phyloP scores from a whole-genome alignment of 257 asterid genomes.

The Plantago major region DNA sequence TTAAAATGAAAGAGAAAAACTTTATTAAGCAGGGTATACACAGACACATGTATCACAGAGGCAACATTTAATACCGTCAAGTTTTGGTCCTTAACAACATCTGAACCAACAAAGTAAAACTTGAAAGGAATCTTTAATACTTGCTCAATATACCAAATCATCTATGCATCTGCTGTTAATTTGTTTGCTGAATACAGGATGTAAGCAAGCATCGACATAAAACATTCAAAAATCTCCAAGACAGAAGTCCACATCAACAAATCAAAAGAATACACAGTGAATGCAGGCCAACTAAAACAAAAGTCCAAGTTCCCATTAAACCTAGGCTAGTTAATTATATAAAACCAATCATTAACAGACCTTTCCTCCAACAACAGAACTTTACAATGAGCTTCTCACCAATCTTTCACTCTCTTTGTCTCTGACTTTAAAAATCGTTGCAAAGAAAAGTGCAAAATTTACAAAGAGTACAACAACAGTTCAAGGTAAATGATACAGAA shows the following conservation, averaged over 20 bases:
- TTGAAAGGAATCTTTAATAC: no score
- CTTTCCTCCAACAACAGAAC: conserved; percentile 98
- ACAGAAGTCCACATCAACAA: conserved; percentile 8
- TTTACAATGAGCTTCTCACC: conserved; percentile 67
- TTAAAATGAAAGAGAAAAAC: no score
- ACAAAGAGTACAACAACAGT: conserved; percentile 3
- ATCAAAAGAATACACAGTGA: conserved; percentile 6
- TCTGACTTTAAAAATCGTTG: conserved; percentile 44
- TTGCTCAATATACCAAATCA: no score
- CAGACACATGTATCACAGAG: no score
- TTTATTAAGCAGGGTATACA: no score
- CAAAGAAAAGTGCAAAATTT: conserved; percentile 12
- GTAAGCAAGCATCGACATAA: no score
- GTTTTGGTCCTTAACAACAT: no score
- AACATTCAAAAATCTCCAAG: background rate
- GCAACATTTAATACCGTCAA: no score
- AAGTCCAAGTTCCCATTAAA: background rate
- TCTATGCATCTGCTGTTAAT: no score
- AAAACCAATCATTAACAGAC: conserved; percentile 40
- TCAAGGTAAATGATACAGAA: conserved; percentile 14
- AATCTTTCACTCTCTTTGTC: conserved; percentile 41
- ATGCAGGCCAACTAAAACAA: conserved; percentile 12
- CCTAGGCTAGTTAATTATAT: background rate
- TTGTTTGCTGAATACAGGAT: no score
- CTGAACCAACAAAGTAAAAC: no score